Evolutionary conservation across 345 rosid genomes (phyloP), one percentile per base, ranked within the genome.

Genomic region (Erodium maritimum): DNA sequence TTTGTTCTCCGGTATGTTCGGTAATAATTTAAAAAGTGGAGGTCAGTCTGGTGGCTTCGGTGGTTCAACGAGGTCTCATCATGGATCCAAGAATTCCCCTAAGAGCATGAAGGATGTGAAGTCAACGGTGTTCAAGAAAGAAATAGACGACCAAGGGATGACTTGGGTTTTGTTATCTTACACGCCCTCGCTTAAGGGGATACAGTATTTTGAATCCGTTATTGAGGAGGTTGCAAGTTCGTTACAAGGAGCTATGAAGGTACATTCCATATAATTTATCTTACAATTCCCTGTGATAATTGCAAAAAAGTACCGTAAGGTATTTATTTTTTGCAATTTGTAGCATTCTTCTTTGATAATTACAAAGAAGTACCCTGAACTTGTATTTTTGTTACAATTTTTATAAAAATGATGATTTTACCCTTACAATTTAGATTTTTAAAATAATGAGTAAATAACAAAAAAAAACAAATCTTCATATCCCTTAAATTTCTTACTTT

Each of bases 211-310:
- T 66, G 94, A 89, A 60, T 84, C 91, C 4, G 59, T 62, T 4
- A 23, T 80, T 17, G 82, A 71, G 67, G 90, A 93, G 77, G 95
- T 79, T 50, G 76, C 80, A 59, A 73, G 55, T 62, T 73, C 79
- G 53, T 63, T 93, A 68, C 73, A 73, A 64, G 99, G 97, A 78
- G 99, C 91, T 69, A 21, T 89, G 54, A 83, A 80, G 95, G 99
- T 91, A 77, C 22, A 53, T 17, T 25, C 3, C 33, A 25, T 25
- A 25, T 25, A 25, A 25, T 25, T 25, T 25, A 25, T 25, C 7
- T 25, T n/a, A n/a, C n/a, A n/a, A n/a, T n/a, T n/a, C n/a, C n/a
- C n/a, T n/a, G n/a, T n/a, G n/a, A n/a, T n/a, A n/a, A n/a, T n/a
- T n/a, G n/a, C n/a, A n/a, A n/a, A n/a, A n/a, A n/a, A n/a, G n/a